Percentiles rank a stretch among this genome's conserved stretches.
Conservation (phyloP, 1,284 basidiomycete genomes). For the Rhodotorula mucilaginosa region DNA sequence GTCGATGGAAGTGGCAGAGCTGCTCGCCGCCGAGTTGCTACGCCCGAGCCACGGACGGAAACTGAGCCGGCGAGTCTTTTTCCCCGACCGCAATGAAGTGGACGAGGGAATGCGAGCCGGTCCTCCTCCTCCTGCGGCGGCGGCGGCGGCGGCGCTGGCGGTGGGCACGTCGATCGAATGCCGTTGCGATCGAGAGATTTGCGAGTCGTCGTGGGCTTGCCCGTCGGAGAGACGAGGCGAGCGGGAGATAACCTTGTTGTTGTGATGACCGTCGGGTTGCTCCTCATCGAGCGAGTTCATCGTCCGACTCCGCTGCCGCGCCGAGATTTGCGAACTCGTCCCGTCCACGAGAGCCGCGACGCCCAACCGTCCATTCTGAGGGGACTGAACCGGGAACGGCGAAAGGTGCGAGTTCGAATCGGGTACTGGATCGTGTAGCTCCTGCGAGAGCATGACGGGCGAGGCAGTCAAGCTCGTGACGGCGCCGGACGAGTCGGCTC, state of each 20-base stretch:
- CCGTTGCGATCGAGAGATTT: not conserved
- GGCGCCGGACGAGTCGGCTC: not conserved
- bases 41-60: slow-evolving; percentile 11
- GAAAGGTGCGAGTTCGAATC: too few relatives aligned
- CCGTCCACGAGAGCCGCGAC: not conserved
- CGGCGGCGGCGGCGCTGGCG: not conserved
- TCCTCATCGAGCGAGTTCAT: slow-evolving; percentile 31
- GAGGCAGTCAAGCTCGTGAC: slow-evolving; percentile 1
- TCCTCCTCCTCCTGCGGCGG: not conserved
- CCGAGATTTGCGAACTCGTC: not conserved
- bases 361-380: too few relatives aligned
- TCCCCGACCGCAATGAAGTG: not conserved
- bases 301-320: slow-evolving; percentile 10
- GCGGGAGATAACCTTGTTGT: too few relatives aligned
- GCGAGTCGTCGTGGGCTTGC: not conserved
- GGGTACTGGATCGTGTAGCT: not conserved
- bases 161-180: too few relatives aligned
- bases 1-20: not conserved
- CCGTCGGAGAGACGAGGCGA: not conserved
- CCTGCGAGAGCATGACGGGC: not conserved
- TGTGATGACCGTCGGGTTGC: not conserved
- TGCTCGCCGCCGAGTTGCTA: slow-evolving; percentile 5
- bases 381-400: too few relatives aligned
- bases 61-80: slow-evolving; percentile 9
- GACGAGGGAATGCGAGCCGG: not conserved